Percentiles rank a stretch among this genome's conserved stretches.
Evolutionary conservation across 352 stramenopile species (phyloP).

Genomic region (Blastocystis hominis): DNA sequence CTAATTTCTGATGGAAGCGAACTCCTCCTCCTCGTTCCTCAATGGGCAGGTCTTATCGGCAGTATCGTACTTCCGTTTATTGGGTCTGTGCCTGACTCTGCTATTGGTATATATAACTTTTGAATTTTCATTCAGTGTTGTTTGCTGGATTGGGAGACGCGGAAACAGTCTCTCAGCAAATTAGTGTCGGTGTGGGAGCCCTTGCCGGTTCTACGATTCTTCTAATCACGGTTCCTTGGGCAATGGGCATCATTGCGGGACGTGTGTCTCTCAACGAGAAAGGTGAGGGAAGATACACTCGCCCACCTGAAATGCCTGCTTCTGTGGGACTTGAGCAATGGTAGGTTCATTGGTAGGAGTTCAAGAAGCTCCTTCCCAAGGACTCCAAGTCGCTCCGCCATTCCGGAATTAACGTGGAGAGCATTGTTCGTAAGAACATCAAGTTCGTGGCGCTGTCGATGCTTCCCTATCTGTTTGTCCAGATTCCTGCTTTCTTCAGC

Average conservation of each 20-base stretch:
- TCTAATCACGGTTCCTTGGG: conserved; percentile 94
- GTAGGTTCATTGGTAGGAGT: conserved; percentile 2
- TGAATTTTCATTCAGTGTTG: conserved; percentile 76
- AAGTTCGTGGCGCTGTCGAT: conserved; percentile 81
- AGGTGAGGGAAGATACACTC: conserved; percentile 75
- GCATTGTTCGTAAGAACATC: conserved; percentile 76
- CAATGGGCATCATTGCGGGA: conserved; percentile 78
- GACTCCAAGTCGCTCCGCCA: conserved; percentile 65
- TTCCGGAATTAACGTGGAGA: conserved; percentile 72
- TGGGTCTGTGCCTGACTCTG: conserved; percentile 68
- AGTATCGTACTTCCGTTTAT: conserved; percentile 88
- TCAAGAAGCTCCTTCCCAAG: conserved; percentile 64
- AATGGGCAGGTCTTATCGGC: conserved; percentile 84
- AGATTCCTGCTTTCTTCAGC: conserved; percentile 62
- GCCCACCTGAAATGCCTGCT: conserved; percentile 71
- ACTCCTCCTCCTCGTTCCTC: conserved; percentile 86
- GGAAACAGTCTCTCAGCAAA: conserved; percentile 80
- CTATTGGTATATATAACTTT: conserved; percentile 45
- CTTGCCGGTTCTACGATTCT: conserved; percentile 96
- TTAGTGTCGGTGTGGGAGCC: conserved; percentile 88
- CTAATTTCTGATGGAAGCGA: conserved; percentile 94
- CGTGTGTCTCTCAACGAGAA: conserved; percentile 83
- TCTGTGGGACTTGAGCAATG: conserved; percentile 64
- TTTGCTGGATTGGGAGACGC: conserved; percentile 81
- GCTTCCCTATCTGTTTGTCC: conserved; percentile 86